Base-by-base conservation (phyloP, 2,329 filamentous ascomycete genomes). In the Lizonia empirigonia region DNA sequence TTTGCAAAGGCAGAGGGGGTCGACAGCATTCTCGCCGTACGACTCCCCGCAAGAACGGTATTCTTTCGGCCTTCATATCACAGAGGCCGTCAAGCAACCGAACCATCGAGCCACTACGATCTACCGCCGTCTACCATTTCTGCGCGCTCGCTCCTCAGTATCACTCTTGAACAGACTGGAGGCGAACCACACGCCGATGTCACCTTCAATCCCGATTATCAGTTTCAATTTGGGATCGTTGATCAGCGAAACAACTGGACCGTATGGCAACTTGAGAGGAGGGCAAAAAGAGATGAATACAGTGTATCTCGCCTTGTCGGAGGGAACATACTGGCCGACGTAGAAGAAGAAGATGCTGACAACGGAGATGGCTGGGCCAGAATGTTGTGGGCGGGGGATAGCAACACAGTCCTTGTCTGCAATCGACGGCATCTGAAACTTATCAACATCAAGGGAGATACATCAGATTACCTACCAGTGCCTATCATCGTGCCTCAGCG, bases 201-300 rank as follows among this genome's bases (percentile, higher is more conserved):
- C 3, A 72, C 82, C 0, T 89, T 91, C 67, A 87, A 86, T 56
- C 82, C 86, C 0, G 82, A 74, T 68, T 82, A 78, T 50, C 73
- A 77, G 13, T 80, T 83, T 1, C 85, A 88, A 60, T 73, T 91
- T 44, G 85, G 80, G 13, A 76, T 91, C 20, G 76, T 91, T 15
- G 86, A 91, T 61, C 77, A 83, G 42, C 74, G 74, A 26, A 88
- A 87, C 1, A 77, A 76, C 50, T 92, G 88, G 89, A 85, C 77
- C 34, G 70, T 90, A 4, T 90, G 86, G 85, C 79, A 88, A 53
- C 73, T 88, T 19, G 58, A 67, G 20, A 59, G 62, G 33, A 49
- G 49, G 8, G 54, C 58, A 16, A 66, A 57, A 47, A 50, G 48
- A 30, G 45, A 54, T 62, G 10, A 76, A 74, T 45, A 76, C 64